Conservation (phyloP, 2,329 filamentous ascomycete genomes). For the Monilinia vaccinii-corymbosi region DNA sequence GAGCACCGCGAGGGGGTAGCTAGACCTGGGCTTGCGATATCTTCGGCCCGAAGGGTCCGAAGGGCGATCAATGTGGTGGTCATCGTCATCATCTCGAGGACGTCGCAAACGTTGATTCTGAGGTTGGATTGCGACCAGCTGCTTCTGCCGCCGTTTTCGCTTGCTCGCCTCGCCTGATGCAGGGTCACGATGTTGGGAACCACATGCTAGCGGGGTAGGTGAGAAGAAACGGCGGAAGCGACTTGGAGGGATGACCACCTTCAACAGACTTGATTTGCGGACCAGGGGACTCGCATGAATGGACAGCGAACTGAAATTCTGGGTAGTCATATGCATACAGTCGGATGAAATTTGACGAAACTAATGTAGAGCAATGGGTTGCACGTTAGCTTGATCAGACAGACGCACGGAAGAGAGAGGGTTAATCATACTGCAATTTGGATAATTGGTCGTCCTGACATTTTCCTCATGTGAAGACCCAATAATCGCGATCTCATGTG, state of each 20-base stretch:
- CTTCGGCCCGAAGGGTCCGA: background rate
- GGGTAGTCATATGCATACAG: background rate
- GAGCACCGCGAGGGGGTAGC: background rate
- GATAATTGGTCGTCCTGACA: background rate
- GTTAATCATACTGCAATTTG: background rate
- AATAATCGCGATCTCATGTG: background rate
- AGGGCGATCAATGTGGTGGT: background rate
- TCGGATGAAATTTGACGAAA: background rate
- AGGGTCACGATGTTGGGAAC: background rate
- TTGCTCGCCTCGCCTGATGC: background rate
- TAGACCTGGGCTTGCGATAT: background rate
- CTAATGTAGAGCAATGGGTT: background rate
- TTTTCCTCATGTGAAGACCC: background rate
- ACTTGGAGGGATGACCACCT: background rate
- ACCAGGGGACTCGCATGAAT: background rate
- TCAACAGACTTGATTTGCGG: background rate
- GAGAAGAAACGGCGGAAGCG: background rate
- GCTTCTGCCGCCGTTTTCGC: background rate
- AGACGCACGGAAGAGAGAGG: background rate
- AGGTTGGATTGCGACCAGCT: background rate
- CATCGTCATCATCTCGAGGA: background rate
- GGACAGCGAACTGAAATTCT: background rate
- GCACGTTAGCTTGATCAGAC: background rate
- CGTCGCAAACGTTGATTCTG: background rate
- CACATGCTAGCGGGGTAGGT: background rate